Conservation (phyloP, 2,329 filamentous ascomycete genomes). For the Gaeumannomyces tritici region DNA sequence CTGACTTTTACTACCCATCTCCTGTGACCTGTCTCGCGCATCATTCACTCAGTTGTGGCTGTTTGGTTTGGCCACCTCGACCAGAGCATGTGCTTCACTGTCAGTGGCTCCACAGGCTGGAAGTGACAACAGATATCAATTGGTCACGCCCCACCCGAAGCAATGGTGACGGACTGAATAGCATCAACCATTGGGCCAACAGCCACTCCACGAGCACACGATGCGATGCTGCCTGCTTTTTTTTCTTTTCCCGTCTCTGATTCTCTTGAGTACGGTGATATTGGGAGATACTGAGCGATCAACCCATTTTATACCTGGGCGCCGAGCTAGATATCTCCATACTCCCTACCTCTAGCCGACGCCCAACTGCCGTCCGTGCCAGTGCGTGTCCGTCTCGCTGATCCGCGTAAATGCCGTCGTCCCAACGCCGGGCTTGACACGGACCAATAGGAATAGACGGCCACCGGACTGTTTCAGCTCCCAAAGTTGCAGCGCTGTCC, state of each 20-base stretch:
- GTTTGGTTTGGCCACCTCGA: background rate
- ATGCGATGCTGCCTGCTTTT: background rate
- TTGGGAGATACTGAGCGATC: background rate
- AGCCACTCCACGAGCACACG: background rate
- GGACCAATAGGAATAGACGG: background rate
- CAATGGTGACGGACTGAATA: background rate
- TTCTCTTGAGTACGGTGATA: background rate
- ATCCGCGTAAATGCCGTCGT: background rate
- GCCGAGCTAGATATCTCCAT: no score
- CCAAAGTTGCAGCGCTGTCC: background rate
- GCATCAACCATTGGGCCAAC: background rate
- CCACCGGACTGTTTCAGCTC: background rate
- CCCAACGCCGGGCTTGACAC: background rate
- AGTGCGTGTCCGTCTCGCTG: no score
- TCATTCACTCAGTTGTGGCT: no score
- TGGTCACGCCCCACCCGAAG: background rate
- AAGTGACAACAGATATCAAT: background rate
- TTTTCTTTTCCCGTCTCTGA: background rate
- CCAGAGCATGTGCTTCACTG: background rate
- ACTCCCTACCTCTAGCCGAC: background rate
- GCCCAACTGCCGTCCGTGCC: no score
- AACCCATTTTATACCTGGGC: background rate
- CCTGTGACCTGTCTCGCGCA: background rate
- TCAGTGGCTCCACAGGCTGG: background rate
- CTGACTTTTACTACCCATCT: background rate